Conservation (phyloP, 352 stramenopile species). For the Globisporangium barbulae region DNA sequence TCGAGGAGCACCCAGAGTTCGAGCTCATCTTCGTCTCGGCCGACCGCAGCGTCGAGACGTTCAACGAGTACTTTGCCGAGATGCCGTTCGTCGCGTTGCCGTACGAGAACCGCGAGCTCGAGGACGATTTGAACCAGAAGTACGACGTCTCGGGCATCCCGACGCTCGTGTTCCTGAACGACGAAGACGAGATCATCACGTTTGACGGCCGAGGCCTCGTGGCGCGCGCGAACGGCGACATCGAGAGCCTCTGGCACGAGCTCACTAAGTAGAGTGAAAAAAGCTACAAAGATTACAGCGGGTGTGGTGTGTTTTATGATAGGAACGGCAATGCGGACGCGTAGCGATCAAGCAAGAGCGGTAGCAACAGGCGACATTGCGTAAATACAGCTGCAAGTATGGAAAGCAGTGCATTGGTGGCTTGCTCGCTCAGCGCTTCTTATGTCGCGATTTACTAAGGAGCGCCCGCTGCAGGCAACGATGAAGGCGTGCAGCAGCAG, state of each 20-base stretch:
- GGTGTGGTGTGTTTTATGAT: too few relatives aligned
- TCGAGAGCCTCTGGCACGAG: constrained; percentile 62
- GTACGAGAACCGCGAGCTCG: constrained; percentile 71
- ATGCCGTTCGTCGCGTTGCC: constrained; percentile 94
- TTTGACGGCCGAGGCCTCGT: constrained; percentile 75
- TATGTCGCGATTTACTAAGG: too few relatives aligned
- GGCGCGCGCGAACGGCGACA: constrained; percentile 65
- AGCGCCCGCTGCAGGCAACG: too few relatives aligned
- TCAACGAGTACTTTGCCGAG: constrained; percentile 90
- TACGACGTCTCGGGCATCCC: constrained; percentile 89
- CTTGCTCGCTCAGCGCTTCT: too few relatives aligned
- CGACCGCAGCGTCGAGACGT: constrained; percentile 67
- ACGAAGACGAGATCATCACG: constrained; percentile 71
- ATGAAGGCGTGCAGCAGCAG: too few relatives aligned
- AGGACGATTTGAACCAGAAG: constrained; percentile 72
- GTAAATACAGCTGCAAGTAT: too few relatives aligned
- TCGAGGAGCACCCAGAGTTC: constrained; percentile 84
- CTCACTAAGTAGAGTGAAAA: constrained; percentile 44
- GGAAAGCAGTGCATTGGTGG: too few relatives aligned
- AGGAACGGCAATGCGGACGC: too few relatives aligned
- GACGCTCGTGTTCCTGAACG: constrained; percentile 87
- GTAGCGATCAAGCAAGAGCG: too few relatives aligned
- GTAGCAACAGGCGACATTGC: too few relatives aligned
- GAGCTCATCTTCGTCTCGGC: constrained; percentile 90
- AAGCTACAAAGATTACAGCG: too few relatives aligned